Percentiles rank a stretch among this genome's conserved stretches.
Conservation (phyloP, 73 alveolate genomes). For the Durusdinium trenchii region DNA sequence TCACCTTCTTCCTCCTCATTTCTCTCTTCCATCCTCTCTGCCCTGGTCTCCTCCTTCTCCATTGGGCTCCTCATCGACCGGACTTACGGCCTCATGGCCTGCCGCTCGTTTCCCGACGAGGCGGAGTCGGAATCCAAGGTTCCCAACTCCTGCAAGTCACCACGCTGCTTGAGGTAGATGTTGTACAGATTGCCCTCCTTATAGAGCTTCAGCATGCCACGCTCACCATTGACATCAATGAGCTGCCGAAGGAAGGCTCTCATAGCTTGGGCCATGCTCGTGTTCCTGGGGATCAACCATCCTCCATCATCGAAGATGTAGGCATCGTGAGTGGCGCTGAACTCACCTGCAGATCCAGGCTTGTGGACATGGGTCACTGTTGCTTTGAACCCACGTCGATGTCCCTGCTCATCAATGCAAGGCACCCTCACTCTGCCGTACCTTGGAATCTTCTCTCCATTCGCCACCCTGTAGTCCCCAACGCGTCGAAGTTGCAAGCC, state of each 20-base stretch:
- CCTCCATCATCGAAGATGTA: neutral
- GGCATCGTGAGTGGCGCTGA: neutral
- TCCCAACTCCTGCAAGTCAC: neutral
- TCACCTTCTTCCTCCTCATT: neutral
- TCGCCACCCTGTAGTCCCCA: conserved; percentile 15
- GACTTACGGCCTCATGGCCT: neutral
- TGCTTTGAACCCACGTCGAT: neutral
- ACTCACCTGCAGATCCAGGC: conserved; percentile 37
- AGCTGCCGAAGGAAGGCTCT: neutral
- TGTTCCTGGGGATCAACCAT: neutral
- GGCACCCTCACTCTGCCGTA: neutral
- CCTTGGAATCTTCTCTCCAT: conserved; percentile 8
- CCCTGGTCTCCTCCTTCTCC: neutral
- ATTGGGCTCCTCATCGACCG: neutral
- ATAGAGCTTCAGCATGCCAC: neutral
- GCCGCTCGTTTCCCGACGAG: neutral
- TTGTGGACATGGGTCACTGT: conserved; percentile 13
- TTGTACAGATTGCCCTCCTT: conserved; percentile 15
- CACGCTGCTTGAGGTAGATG: neutral
- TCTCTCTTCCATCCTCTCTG: neutral
- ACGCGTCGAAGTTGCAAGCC: too few relatives aligned
- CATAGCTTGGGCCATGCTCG: neutral
- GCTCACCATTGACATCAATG: neutral
- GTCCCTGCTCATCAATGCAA: neutral
- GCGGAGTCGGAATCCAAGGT: neutral